A percentile compares a stretch with the other conserved stretches of the same genome.
These are phyloP conservation scores for Nicotiana noctiflora DNA, from an alignment of 257 asterid species.

Conservation along the genomic window DNA sequence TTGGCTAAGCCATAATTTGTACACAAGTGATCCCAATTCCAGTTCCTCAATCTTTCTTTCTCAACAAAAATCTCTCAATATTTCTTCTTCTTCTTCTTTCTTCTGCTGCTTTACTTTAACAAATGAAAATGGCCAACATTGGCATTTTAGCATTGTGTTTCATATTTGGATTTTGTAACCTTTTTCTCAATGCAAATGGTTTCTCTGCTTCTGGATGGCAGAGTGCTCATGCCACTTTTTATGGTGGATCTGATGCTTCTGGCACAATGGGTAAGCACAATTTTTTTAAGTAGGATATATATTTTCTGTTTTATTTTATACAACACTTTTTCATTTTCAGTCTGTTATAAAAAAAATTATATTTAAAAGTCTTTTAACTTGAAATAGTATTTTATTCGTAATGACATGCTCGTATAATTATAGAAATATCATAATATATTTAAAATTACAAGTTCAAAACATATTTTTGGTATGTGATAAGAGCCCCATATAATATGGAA, in stretches of 20 bases:
- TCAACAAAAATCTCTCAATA: constrained; percentile 8
- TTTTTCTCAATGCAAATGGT: constrained; percentile 20
- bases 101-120: neutral
- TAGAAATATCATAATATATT: neutral
- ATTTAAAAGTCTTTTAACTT: too few species aligned
- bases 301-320: neutral
- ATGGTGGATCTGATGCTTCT: constrained; percentile 48
- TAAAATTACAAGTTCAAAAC: neutral
- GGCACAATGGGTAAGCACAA: constrained; percentile 41
- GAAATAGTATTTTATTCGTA: too few species aligned
- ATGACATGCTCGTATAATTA: neutral
- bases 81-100: neutral
- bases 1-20: constrained; percentile 3
- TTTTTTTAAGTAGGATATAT: neutral
- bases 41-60: neutral
- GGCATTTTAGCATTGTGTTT: constrained; percentile 13
- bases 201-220: constrained; percentile 37
- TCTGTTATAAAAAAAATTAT: neutral
- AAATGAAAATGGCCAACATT: constrained; percentile 11
- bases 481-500: too few species aligned
- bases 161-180: constrained; percentile 9
- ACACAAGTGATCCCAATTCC: neutral
- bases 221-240: constrained; percentile 41
- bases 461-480: neutral
- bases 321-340: neutral